Evolutionary conservation across 345 rosid genomes (phyloP).

Genomic region (Cardamine chenopodiifolia): DNA sequence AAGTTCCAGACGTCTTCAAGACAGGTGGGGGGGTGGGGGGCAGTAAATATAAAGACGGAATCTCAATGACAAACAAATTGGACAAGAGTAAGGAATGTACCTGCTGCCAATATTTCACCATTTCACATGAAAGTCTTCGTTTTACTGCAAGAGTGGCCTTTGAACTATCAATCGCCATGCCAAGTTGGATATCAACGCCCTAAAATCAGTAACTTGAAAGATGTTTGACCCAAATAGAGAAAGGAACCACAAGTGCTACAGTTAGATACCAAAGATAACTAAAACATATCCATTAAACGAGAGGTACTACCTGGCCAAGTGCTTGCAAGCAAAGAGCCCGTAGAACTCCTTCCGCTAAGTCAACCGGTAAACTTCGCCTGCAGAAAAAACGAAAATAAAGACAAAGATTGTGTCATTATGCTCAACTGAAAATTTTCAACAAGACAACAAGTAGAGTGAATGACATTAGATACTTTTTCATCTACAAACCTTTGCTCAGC

Average conservation of each 20-base stretch:
- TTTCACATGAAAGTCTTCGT: conserved; percentile 98
- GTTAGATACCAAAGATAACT: background rate
- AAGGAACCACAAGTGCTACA: conserved; percentile 10
- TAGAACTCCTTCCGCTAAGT: conserved; percentile 90
- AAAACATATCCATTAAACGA: conserved; percentile 29
- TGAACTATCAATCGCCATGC: conserved; percentile 96
- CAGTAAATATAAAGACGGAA: background rate
- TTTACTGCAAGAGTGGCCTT: conserved; percentile 99
- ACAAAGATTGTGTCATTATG: conserved; percentile 3
- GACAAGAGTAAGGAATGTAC: conserved; percentile 42
- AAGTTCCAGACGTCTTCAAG: conserved; percentile 24
- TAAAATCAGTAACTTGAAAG: conserved; percentile 42
- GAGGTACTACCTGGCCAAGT: conserved; percentile 78
- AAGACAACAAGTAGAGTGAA: conserved; percentile 4
- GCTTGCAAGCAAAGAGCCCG: conserved; percentile 94
- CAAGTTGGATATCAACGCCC: conserved; percentile 98
- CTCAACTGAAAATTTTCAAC: background rate
- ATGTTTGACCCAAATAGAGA: conserved; percentile 24
- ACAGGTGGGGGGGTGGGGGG: background rate
- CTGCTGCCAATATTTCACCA: conserved; percentile 99
- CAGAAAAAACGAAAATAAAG: conserved; percentile 28
- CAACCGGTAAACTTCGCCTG: conserved; percentile 93
- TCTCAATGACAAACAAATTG: background rate
- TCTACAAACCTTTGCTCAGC: conserved; percentile 66
- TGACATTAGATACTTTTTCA: conserved; percentile 14